These are phyloP conservation scores for Herpetomonas muscarum DNA, from an alignment of 208 protist genomes.

Conservation along the genomic window DNA sequence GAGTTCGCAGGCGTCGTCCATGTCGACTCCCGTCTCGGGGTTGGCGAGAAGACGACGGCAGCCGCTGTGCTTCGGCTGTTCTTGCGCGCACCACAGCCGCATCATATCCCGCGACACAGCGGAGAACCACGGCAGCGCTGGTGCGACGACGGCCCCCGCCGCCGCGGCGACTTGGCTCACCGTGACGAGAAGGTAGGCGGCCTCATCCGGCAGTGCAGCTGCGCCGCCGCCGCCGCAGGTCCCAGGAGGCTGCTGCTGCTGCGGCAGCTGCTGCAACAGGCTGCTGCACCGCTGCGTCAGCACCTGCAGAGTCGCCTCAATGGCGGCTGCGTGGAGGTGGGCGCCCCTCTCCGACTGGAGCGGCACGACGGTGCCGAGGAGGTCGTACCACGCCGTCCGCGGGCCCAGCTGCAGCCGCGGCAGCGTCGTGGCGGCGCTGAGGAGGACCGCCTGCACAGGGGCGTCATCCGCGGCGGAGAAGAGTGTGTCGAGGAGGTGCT, in stretches of 20 bases:
- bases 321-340: background rate
- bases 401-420: background rate
- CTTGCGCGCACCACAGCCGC: background rate
- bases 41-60: background rate
- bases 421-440: background rate
- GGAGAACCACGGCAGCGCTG: constrained; percentile 5
- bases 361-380: background rate
- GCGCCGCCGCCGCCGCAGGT: background rate
- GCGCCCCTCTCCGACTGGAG: background rate
- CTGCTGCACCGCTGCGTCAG: background rate
- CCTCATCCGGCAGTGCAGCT: background rate
- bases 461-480: background rate
- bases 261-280: background rate
- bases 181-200: background rate
- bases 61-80: background rate
- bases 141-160: background rate
- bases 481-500: background rate
- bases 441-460: background rate
- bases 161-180: background rate
- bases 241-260: background rate
- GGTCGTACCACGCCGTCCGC: background rate
- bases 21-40: constrained; percentile 13
- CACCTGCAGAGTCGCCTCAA: background rate
- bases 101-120: background rate
- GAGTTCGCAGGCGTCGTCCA: constrained; percentile 38